Base-by-base conservation (phyloP, 495 filamentous ascomycete species). In the Neurospora sp. region DNA sequence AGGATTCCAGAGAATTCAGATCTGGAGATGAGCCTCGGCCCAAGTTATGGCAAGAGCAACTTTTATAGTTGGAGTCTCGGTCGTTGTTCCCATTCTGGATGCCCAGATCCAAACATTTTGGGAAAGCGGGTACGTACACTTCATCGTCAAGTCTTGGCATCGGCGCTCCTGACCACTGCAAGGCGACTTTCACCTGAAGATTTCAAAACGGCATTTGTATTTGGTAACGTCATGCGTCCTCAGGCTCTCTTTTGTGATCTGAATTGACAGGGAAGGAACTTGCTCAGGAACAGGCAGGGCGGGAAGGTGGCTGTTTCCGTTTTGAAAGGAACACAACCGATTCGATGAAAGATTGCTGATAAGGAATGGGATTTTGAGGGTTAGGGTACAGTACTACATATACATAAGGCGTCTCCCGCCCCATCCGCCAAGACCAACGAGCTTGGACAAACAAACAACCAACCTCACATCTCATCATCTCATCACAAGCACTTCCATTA, bases 41-140 rank as follows among this genome's bases (percentile, higher is more conserved):
- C 6, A 66, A 66, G 6, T 18, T 35, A 16, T 66, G 54, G 54
- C 54, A 66, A 35, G 54, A 37, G 1, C 14, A 31, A 6, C 14
- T 66, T 66, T 18, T 35, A 35, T 35, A 35, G 27, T 9, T 66
- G 27, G 54, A 66, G 27, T 16, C 54, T 66, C 54, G 54, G 54
- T 66, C 71, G 70, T 69, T 38, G 44, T 72, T 40, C 40, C 48
- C 75, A 77, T 71, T 10, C 40, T 46, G 31, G 9, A 69, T 12
- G 6, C 46, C 20, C 14, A 20, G 20, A 31, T 62, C 54, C 54
- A 62, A 31, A 62, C 54, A 62, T 62, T 62, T 62, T 62, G 54
- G 27, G 54, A 35, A 66, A 66, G 54, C 54, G 54, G 54, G 27
- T 66, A 66, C 27, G 54, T 66, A 31, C 54, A 66, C 54, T 66